Conservation (phyloP, 2,329 filamentous ascomycete species). For the Rutstroemia sp. region DNA sequence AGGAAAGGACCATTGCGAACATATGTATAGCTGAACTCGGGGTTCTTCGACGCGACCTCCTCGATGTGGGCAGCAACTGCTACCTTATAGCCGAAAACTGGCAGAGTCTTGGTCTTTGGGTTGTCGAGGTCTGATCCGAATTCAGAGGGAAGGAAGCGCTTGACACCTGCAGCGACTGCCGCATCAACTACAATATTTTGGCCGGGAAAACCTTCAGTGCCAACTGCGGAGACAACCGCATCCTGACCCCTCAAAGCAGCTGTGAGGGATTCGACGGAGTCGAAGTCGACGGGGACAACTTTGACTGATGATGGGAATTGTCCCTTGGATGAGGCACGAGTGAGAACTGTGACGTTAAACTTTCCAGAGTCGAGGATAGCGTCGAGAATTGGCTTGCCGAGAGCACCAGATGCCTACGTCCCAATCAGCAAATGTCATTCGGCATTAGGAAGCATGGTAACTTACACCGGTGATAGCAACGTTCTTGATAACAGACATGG, state of each 20-base stretch:
- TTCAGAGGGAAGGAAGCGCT: slow-evolving; percentile 55
- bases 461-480: slow-evolving; percentile 22
- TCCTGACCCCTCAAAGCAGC: slow-evolving; percentile 48
- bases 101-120: slow-evolving; percentile 34
- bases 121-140: slow-evolving; percentile 38
- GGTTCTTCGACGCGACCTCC: slow-evolving; percentile 32
- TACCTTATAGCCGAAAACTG: slow-evolving; percentile 46
- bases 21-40: slow-evolving; percentile 45
- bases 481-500: slow-evolving; percentile 24
- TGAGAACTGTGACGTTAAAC: slow-evolving; percentile 43
- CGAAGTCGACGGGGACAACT: slow-evolving; percentile 39
- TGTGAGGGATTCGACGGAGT: slow-evolving; percentile 34
- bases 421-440: slow-evolving; percentile 1
- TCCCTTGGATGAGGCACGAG: slow-evolving; percentile 30
- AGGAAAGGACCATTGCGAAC: slow-evolving; percentile 49
- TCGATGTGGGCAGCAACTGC: slow-evolving; percentile 34
- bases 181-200: slow-evolving; percentile 50
- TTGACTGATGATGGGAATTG: slow-evolving; percentile 30
- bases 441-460: background rate
- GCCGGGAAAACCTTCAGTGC: slow-evolving; percentile 25
- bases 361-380: slow-evolving; percentile 20
- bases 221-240: slow-evolving; percentile 46
- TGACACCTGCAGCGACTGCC: slow-evolving; percentile 48
- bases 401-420: slow-evolving; percentile 17
- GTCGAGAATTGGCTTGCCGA: slow-evolving; percentile 22